phyloP scores from a whole-genome alignment of 2,329 filamentous ascomycete genomes.

The Microdochium nivale region DNA sequence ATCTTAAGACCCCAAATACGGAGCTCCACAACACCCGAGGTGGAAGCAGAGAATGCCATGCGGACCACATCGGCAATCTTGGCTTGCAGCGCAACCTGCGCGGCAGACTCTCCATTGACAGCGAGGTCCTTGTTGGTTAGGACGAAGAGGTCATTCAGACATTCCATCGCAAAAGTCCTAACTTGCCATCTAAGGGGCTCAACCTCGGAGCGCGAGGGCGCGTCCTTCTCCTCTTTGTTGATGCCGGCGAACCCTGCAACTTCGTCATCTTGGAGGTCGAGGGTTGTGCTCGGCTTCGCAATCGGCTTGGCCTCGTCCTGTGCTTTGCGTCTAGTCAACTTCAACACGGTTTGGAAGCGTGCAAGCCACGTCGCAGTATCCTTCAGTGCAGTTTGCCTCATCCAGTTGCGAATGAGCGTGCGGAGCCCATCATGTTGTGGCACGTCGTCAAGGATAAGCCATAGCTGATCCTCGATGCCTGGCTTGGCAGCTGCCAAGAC shows the following conservation, averaged over 20 bases:
- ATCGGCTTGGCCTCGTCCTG: slow-evolving; percentile 40
- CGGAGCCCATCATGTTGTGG: slow-evolving; percentile 73
- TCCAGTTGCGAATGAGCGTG: slow-evolving; percentile 86
- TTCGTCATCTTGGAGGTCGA: slow-evolving; percentile 93
- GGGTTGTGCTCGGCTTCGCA: slow-evolving; percentile 38
- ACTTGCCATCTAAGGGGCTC: slow-evolving; percentile 95
- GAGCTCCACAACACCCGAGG: slow-evolving; percentile 82
- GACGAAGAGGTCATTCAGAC: slow-evolving; percentile 72
- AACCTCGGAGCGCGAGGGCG: slow-evolving; percentile 52
- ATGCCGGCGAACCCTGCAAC: slow-evolving; percentile 82
- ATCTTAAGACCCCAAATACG: slow-evolving; percentile 89
- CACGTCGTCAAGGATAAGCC: slow-evolving; percentile 74
- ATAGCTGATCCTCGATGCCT: slow-evolving; percentile 83
- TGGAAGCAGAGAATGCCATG: slow-evolving; percentile 96
- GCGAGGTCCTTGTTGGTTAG: slow-evolving; percentile 72
- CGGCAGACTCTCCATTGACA: slow-evolving; percentile 68
- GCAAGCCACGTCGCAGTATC: slow-evolving; percentile 83
- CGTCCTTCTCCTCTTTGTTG: slow-evolving; percentile 41
- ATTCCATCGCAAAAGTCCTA: slow-evolving; percentile 84
- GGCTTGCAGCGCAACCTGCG: slow-evolving; percentile 70
- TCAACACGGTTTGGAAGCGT: slow-evolving; percentile 79
- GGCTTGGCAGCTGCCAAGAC: slow-evolving; percentile 68
- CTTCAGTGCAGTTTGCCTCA: slow-evolving; percentile 76
- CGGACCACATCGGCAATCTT: slow-evolving; percentile 87
- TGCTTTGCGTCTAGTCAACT: slow-evolving; percentile 68